Evolutionary conservation across 345 rosid genomes (phyloP), one percentile per base, ranked within the genome.

Genomic region (Boechera retrofracta): DNA sequence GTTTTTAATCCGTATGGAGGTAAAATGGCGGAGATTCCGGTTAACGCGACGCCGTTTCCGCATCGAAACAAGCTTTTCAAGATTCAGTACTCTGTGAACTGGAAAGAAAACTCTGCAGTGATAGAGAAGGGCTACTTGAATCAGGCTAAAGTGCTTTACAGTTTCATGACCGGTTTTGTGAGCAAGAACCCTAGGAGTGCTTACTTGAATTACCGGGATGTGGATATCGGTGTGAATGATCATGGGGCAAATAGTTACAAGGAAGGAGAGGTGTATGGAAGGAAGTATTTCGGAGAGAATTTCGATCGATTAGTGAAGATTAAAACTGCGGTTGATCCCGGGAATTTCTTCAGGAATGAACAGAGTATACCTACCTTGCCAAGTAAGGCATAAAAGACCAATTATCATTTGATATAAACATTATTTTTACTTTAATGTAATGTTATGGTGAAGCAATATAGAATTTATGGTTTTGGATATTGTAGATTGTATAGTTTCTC

Each of bases 1-100:
- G 87, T 87, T 16, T 83, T 87, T 28, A 88, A 86, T 28, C 83
- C 96, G 0, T 89, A 89, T 3, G 97, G 97, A 0, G 94, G 96
- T 0, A 82, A 24, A 80, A 84, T 88, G 92, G 67, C 65, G 1
- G 83, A 89, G 63, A 62, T 90, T 6, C 38, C 84, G 0, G 63
- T 47, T 6, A 7, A 72, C 0, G 86, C 78, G 0, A 79, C 89
- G 18, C 89, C 96, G 0, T 88, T 85, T 4, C 93, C 98, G 0
- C 98, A 92, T 1, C 44, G 97, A 2, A 81, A 92, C 0, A 89
- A 83, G 31, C 56, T 92, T 59, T 89, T 33, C 61, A 87, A 85
- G 81, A 74, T 92, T 24, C 83, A 84, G 60, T 83, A 88, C 57
- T 60, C 80, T 0, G 69, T 83, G 32, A 84, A 62, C 10, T 90